Evolutionary conservation across 345 rosid species (phyloP).

Genomic region (Citrus sp.): DNA sequence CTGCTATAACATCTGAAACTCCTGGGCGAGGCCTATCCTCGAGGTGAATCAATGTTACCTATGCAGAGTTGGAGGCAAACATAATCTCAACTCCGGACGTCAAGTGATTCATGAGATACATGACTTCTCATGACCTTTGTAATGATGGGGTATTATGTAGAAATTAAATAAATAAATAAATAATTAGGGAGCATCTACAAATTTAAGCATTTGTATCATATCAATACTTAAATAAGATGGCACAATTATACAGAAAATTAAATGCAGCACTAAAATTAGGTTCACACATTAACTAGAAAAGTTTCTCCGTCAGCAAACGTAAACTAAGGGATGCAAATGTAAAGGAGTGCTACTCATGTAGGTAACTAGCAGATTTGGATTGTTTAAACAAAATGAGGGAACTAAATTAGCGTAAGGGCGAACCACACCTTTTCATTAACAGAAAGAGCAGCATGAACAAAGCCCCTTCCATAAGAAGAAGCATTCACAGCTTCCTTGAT

Average conservation of each 20-base stretch:
- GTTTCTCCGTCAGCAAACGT: neutral
- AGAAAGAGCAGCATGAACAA: slow-evolving; percentile 95
- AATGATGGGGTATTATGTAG: neutral
- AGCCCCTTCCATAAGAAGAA: slow-evolving; percentile 75
- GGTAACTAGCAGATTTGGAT: neutral
- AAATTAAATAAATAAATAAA: neutral
- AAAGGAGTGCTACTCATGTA: neutral
- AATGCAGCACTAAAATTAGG: neutral
- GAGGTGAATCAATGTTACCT: slow-evolving; percentile 94
- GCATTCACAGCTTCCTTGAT: slow-evolving; percentile 77
- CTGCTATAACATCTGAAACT: slow-evolving; percentile 66
- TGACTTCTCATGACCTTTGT: neutral
- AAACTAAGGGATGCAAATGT: neutral
- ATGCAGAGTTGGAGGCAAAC: slow-evolving; percentile 8
- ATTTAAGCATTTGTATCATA: neutral
- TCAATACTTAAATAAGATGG: neutral
- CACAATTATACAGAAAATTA: neutral
- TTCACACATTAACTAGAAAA: neutral
- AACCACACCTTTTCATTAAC: slow-evolving; percentile 74
- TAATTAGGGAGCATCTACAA: neutral
- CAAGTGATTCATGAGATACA: neutral
- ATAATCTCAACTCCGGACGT: neutral
- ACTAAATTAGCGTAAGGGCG: neutral
- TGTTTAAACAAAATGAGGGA: neutral
- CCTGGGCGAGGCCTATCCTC: slow-evolving; percentile 94